Evolutionary conservation across 352 stramenopile genomes (phyloP), one percentile per base, ranked within the genome.

Genomic region (Phytophthora podocarpi): DNA sequence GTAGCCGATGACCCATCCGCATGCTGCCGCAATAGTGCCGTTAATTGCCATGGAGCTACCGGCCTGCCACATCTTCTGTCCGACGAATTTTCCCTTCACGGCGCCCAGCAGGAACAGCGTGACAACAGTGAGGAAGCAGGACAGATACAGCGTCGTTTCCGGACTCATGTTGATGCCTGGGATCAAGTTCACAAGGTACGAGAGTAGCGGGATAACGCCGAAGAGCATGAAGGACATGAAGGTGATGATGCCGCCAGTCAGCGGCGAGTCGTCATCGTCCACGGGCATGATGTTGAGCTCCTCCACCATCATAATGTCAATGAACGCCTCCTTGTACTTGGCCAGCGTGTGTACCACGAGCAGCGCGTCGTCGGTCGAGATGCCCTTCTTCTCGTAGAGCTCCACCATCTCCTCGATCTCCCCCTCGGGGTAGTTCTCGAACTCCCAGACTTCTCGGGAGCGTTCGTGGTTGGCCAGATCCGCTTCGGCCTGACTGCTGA

Each of bases 321-420:
- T 93, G 75, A 99, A 99, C 26, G 97, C 97, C 47, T 98, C 89
- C 59, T 97, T 97, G 81, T 99, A 98, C 80, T 98, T 98, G 52
- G 94, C 78, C 74, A 99, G 89, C 27, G 92, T 98, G 52, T 90
- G 76, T 46, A 99, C 92, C 3, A 98, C 90, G 7, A 91, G 63
- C 47, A 78, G 80, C 5, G 96, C 95, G 82, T 98, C 95, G 5
- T 97, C 82, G 13, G 74, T 85, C 5, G 72, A 82, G 69, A 99
- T 97, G 18, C 96, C 95, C 59, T 91, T 85, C 57, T 87, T 81
- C 65, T 96, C 80, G 64, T 98, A 98, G 36, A 99, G 90, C 55
- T 98, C 95, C 56, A 98, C 88, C 96, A 99, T 99, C 75, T 99
- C 96, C 26, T 91, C 77, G 54, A 98, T 97, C 64, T 99, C 96